Evolutionary conservation across 257 asterid species (phyloP).

Genomic region (Solanum tarijense): DNA sequence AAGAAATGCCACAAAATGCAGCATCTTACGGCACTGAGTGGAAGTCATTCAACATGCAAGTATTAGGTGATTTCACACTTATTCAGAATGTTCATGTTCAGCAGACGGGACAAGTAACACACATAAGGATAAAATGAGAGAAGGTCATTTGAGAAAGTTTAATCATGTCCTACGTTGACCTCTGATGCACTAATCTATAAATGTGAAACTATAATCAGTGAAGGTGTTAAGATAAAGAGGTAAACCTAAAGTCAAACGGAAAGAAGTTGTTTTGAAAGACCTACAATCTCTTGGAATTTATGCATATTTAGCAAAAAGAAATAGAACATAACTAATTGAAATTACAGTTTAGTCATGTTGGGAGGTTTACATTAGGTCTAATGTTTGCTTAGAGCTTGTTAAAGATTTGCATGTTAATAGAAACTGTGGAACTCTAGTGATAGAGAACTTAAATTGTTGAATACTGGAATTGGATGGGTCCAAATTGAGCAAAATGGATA

Average conservation of each 20-base stretch:
- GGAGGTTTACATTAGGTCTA: not conserved
- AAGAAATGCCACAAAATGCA: not conserved
- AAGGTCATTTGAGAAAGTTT: not conserved
- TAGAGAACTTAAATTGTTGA: not conserved
- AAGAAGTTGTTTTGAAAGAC: not conserved
- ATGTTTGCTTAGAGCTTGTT: not conserved
- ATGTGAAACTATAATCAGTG: not conserved
- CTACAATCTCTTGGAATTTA: not conserved
- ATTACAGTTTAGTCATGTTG: not conserved
- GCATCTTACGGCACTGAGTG: not conserved
- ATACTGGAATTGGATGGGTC: not conserved
- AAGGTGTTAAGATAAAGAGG: not conserved
- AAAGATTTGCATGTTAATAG: not conserved
- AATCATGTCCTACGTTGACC: not conserved
- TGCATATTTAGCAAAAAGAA: not conserved
- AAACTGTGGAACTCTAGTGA: not conserved
- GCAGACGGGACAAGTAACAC: not conserved
- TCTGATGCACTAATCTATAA: not conserved
- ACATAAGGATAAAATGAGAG: not conserved
- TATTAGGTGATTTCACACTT: not conserved
- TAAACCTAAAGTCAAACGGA: not conserved
- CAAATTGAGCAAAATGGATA: not conserved
- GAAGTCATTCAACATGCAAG: not conserved
- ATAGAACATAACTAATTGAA: not conserved
- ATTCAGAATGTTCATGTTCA: not conserved